These are phyloP conservation scores for Xylaria sp. DNA, from an alignment of 2,329 filamentous ascomycete genomes.

Conservation along the genomic window DNA sequence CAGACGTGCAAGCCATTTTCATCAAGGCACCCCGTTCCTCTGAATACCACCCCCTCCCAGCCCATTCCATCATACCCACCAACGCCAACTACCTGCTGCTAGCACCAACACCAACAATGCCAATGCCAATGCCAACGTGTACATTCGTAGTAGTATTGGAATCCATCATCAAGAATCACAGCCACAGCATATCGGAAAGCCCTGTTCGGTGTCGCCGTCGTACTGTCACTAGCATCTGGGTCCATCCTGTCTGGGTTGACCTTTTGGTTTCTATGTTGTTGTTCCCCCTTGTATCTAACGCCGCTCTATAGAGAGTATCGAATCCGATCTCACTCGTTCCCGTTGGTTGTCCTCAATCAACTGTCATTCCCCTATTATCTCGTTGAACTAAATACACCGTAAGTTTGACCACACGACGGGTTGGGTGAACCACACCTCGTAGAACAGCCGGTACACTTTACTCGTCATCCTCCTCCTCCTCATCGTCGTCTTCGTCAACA, in stretches of 20 bases:
- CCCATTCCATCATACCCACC: constrained; percentile 23
- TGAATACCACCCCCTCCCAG: constrained; percentile 20
- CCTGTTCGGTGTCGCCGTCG: neutral
- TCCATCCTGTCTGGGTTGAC: neutral
- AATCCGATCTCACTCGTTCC: constrained; percentile 20
- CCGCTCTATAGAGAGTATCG: constrained; percentile 4
- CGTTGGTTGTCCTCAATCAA: constrained; percentile 29
- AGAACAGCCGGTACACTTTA: constrained; percentile 32
- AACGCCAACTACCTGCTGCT: constrained; percentile 1
- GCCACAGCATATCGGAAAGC: neutral
- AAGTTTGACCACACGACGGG: constrained; percentile 45
- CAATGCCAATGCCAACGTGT: constrained; percentile 8
- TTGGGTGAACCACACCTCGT: constrained; percentile 43
- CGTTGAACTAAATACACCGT: constrained; percentile 49
- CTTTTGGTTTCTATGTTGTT: neutral
- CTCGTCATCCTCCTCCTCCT: constrained; percentile 74
- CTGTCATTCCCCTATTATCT: constrained; percentile 34
- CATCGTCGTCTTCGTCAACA: constrained; percentile 88
- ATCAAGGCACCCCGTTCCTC: constrained; percentile 24
- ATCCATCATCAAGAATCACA: neutral
- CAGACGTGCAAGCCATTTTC: constrained; percentile 31
- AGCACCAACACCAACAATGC: constrained; percentile 12
- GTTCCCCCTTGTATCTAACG: neutral
- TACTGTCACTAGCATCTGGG: neutral
- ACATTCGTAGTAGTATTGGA: constrained; percentile 20